Percentiles rank a stretch among this genome's conserved stretches.
Conservation (phyloP, 2,329 filamentous ascomycete genomes). For the Colletotrichum phormii region DNA sequence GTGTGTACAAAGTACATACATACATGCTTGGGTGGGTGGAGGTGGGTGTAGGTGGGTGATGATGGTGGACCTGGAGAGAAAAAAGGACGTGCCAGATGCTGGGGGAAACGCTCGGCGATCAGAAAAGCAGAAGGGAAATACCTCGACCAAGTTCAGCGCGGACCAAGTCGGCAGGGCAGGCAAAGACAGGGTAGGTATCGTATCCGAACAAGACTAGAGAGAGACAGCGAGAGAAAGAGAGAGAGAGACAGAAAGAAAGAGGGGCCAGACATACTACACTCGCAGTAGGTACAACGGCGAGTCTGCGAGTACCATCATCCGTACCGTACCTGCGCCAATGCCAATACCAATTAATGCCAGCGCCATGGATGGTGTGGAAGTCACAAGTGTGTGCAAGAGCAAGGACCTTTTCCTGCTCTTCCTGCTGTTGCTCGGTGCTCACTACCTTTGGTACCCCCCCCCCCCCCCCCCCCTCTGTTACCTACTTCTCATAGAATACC, state of each 20-base stretch:
- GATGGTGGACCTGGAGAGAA: neutral
- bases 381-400: neutral
- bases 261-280: too few species aligned
- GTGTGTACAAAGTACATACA: neutral
- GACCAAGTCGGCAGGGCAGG: neutral
- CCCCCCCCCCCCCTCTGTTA: neutral
- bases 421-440: too few species aligned
- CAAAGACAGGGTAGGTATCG: neutral
- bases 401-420: neutral
- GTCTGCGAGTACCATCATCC: neutral
- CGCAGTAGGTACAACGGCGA: too few species aligned
- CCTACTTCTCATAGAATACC: neutral
- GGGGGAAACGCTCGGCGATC: slow-evolving; percentile 27
- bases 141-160: neutral
- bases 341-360: neutral
- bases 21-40: neutral
- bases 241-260: neutral
- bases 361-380: neutral
- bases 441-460: too few species aligned
- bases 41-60: neutral
- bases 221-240: neutral
- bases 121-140: slow-evolving; percentile 2
- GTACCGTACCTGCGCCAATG: neutral
- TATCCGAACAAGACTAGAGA: neutral
- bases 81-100: neutral